Base-by-base conservation (phyloP, 805 yeast genomes). In the Teunomyces funiuensis region DNA sequence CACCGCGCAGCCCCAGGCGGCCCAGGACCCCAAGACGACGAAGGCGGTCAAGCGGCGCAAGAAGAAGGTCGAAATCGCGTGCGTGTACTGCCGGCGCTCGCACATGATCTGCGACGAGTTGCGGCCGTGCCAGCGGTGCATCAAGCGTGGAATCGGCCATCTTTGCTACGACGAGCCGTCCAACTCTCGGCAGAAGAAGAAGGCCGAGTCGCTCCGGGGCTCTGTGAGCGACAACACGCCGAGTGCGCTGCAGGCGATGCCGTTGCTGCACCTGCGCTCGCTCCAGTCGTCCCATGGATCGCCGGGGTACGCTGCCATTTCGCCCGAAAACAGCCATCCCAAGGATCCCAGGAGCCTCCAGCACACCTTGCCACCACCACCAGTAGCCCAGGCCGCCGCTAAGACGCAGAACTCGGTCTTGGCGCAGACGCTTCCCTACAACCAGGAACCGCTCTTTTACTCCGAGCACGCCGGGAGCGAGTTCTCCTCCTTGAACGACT, bases 391-490 rank as follows among this genome's bases (percentile, higher is more conserved):
- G 36, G 23, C 40, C 45, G 6, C 45, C 37, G 17, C 46, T 20
- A 42, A 25, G 18, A 13, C 46, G 34, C 36, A 40, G 43, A 36
- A 18, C 49, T 48, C 31, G 4, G 67, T 66, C 3, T 53, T 70
- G 34, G 57, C 71, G 4, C 75, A 70, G 46, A 63, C 73, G 1
- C 55, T 68, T 41, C 66, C 71, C 3, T 71, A 66, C 59, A 57
- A 76, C 51, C 87, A 82, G 44, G 86, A 82, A 47, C 93, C 95
- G 0, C 79, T 85, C 43, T 89, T 89, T 65, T 84, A 80, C 48
- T 85, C 96, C 0, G 96, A 89, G 54, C 95, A 89, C 58, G 95
- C 93, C 0, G 96, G 96, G 2, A 83, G 93, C 15, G 97, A 90
- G 63, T 89, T 90, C 57, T 82, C 88, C 47, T 88, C 96, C 0